Base-by-base conservation (phyloP, 139 green algal genomes). In the Chlamydomonas incerta region DNA sequence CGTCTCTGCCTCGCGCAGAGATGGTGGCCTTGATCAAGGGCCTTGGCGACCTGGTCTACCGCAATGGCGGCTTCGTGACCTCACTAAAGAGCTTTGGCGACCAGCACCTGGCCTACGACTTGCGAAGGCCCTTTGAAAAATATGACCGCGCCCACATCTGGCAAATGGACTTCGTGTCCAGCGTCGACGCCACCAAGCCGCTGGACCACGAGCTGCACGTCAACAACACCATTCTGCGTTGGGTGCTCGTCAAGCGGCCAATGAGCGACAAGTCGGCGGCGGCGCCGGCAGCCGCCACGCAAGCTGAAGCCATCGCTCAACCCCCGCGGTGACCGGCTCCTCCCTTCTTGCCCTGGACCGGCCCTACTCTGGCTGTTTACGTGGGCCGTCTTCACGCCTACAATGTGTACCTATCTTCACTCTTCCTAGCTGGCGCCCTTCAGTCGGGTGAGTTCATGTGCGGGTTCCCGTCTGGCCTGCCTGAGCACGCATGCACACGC, bases 121-220 rank as follows among this genome's bases (percentile, higher is more conserved):
- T 98, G 37, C 85, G 90, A 0, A 84, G 88, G 62, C 88, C 94
- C 0, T 93, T 92, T 20, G 82, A 82, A 24, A 90, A 90, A 46
- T 94, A 90, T 60, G 87, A 89, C 46, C 90, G 97, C 91, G 94
- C 95, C 0, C 79, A 90, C 28, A 94, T 97, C 46, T 97, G 95
- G 93, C 93, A 98, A 68, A 82, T 97, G n/a, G 92, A 92, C 55
- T 98, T 98, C 74, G 86, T 92, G 1, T 85, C 89, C 9, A 81
- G 33, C 0, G 83, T 93, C 0, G 37, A 89, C 6, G 82, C 72
- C 1, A 69, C 97, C 0, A 26, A 62, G 5, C 88, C 95, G 11
- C 37, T 98, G 2, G 79, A 96, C 26, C 89, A 93, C 62, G 85
- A 91, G 35, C 89, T 98, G 34, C 86, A 91, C 35, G 71, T 96